Evolutionary conservation across 106 monocot species (phyloP).

Genomic region (Xerophyta viscosa): DNA sequence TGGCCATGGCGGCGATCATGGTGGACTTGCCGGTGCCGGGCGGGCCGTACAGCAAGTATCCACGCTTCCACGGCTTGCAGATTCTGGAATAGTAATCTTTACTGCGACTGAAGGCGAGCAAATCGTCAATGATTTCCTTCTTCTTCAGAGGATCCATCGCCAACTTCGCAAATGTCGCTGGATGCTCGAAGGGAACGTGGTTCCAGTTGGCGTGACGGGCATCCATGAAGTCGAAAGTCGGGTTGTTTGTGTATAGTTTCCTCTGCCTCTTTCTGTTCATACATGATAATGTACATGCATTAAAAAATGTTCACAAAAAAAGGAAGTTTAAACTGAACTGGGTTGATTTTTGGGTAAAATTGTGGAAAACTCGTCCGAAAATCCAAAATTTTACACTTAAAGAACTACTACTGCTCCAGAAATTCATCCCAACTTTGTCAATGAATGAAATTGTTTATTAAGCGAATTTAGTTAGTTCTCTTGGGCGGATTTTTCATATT

Average conservation of each 20-base stretch:
- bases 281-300: too few species aligned
- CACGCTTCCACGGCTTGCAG: conserved; percentile 50
- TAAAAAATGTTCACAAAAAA: too few species aligned
- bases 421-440: too few species aligned
- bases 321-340: too few species aligned
- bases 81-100: conserved; percentile 32
- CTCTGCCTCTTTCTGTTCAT: conserved; percentile 14
- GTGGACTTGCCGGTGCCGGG: conserved; percentile 57
- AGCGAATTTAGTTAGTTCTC: too few species aligned
- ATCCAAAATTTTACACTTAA: too few species aligned
- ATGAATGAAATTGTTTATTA: too few species aligned
- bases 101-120: conserved; percentile 4
- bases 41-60: conserved; percentile 46
- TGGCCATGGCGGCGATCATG: conserved; percentile 64
- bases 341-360: too few species aligned
- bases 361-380: too few species aligned
- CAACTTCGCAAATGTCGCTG: not conserved
- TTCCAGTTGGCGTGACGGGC: not conserved
- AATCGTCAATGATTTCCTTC: not conserved
- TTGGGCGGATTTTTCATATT: too few species aligned
- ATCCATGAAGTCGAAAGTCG: not conserved
- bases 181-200: not conserved
- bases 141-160: not conserved
- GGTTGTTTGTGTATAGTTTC: conserved; percentile 37
- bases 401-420: too few species aligned